Conservation (phyloP, 2,329 filamentous ascomycete species). For the Cercospora citrullina region DNA sequence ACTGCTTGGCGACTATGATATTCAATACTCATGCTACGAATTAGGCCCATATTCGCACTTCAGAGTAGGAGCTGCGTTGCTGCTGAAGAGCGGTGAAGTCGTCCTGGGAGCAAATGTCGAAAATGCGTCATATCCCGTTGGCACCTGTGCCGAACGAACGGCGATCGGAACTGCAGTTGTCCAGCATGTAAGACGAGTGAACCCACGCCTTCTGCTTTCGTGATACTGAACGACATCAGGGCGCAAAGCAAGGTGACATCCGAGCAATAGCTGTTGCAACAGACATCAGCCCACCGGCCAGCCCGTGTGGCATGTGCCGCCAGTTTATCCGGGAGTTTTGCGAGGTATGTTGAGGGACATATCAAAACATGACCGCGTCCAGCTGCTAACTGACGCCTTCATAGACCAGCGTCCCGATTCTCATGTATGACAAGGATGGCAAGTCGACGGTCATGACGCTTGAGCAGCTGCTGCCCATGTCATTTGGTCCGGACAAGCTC, state of each 20-base stretch:
- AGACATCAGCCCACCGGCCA: slow-evolving; percentile 55
- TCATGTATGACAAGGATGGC: slow-evolving; percentile 88
- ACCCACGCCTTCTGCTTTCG: neutral
- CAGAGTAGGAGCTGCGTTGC: slow-evolving; percentile 80
- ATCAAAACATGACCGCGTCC: neutral
- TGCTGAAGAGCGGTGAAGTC: slow-evolving; percentile 57
- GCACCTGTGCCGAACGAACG: slow-evolving; percentile 94
- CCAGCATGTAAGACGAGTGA: slow-evolving; percentile 22
- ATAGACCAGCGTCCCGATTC: slow-evolving; percentile 63
- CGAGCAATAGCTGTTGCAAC: slow-evolving; percentile 83
- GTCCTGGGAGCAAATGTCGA: slow-evolving; percentile 81
- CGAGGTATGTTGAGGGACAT: slow-evolving; percentile 32
- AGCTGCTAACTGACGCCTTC: slow-evolving; percentile 2
- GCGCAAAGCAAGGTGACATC: slow-evolving; percentile 55
- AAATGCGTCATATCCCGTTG: slow-evolving; percentile 89
- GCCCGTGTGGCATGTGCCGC: slow-evolving; percentile 91
- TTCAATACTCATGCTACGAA: neutral
- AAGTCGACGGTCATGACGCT: slow-evolving; percentile 70
- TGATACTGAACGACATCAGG: slow-evolving; percentile 24
- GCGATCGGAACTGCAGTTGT: slow-evolving; percentile 78
- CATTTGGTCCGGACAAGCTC: slow-evolving; percentile 55
- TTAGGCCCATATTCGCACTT: slow-evolving; percentile 83
- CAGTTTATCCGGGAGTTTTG: slow-evolving; percentile 66
- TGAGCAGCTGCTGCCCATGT: slow-evolving; percentile 59
- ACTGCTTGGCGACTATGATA: neutral